Conservation (phyloP, 495 filamentous ascomycete species). For the Penicillium arizonense region DNA sequence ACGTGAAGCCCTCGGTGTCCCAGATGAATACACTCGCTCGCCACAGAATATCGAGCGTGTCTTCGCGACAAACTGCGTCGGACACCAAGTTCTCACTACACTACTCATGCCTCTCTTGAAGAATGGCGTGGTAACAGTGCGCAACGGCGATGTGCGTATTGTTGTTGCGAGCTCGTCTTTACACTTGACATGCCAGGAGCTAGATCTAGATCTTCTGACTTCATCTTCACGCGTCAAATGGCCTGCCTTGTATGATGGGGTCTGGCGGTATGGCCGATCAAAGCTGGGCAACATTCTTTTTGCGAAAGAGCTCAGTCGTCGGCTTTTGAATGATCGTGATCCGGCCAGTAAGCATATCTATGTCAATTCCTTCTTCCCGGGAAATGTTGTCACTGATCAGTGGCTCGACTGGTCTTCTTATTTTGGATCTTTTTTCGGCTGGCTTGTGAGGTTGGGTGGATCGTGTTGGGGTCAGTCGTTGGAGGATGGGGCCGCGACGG, state of each 20-base stretch:
- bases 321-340: slow-evolving; percentile 15
- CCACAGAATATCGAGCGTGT: slow-evolving; percentile 29
- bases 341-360: slow-evolving; percentile 25
- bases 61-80: slow-evolving; percentile 42
- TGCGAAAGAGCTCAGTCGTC: slow-evolving; percentile 29
- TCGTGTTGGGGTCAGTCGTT: slow-evolving; percentile 24
- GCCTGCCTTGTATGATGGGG: slow-evolving; percentile 14
- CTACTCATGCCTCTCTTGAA: slow-evolving; percentile 33
- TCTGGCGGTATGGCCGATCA: slow-evolving; percentile 38
- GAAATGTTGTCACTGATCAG: slow-evolving; percentile 38
- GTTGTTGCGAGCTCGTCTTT: slow-evolving; percentile 31
- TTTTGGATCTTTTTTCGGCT: slow-evolving; percentile 19
- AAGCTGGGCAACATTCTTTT: slow-evolving; percentile 48
- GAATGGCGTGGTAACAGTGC: slow-evolving; percentile 9
- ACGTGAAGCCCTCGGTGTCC: slow-evolving; percentile 7
- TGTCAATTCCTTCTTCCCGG: slow-evolving; percentile 39
- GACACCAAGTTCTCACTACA: slow-evolving; percentile 34
- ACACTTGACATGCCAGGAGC: slow-evolving; percentile 21
- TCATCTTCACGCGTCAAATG: slow-evolving; percentile 16
- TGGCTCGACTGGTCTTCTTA: slow-evolving; percentile 33
- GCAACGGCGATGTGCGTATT: slow-evolving; percentile 24
- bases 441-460: slow-evolving; percentile 4
- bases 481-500: slow-evolving; percentile 38
- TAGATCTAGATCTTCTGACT: slow-evolving; percentile 25
- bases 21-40: slow-evolving; percentile 20